Evolutionary conservation across 2,329 filamentous ascomycete genomes (phyloP), one percentile per base, ranked within the genome.

Genomic region (Cladosporium oxysporum): DNA sequence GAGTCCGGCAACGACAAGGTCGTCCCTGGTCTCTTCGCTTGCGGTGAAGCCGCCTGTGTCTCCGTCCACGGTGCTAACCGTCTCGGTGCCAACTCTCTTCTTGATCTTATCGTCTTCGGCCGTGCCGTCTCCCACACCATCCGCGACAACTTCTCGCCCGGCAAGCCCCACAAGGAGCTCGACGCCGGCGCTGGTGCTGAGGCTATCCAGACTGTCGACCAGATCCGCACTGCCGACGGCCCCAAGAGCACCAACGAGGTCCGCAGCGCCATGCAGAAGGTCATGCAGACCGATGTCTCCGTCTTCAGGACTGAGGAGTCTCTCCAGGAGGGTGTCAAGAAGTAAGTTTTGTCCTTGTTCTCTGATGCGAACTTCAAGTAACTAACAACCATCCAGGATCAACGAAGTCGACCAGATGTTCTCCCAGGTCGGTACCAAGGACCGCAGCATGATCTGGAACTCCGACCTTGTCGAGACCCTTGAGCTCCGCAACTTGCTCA

Each of bases 401-500:
- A 88, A 83, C 71, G 88, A 92, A 72, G 92, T 98, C 73, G 94
- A 98, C 79, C 81, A 86, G 74, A 86, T 84, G 75, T 98, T 91
- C 83, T 82, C 85, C 74, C 85, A 97, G 76, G 90, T 98, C 73
- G 92, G 92, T 76, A 97, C 92, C 83, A 96, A 97, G 88, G 94
- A 98, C 81, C 91, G 95, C 81, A 96, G 92, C 86, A 97, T 98
- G 94, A 98, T 98, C 84, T 98, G 94, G 94, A 98, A 98, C 88
- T 93, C 91, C 28, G 94, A 98, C 77, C 88, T 98, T 47, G 92
- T 97, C 69, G 94, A 98, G 86, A 96, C 94, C 8, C 88, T 99
- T 65, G 95, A 99, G 83, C 85, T 98, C 76, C 88, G 93, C 77
- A 99, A 99, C 81, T 82, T 99, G 76, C 84, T 99, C 78, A 98